Evolutionary conservation across 1,284 basidiomycete species (phyloP).

Genomic region (Serendipita sp.): DNA sequence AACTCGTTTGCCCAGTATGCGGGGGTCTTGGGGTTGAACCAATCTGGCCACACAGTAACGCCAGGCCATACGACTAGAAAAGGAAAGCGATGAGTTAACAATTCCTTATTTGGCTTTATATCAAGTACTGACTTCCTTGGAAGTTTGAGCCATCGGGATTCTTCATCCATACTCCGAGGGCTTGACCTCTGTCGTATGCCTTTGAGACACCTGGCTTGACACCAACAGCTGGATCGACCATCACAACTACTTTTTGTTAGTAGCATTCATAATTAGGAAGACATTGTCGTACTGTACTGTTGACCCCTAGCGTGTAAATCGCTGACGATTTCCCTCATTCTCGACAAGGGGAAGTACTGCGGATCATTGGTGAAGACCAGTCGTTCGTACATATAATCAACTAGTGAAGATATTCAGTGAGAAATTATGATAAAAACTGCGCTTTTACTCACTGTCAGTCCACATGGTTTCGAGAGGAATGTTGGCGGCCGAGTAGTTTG

Average conservation of each 20-base stretch:
- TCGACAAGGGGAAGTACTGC: conserved; percentile 46
- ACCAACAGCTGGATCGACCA: conserved; percentile 65
- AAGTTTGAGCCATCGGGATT: conserved; percentile 43
- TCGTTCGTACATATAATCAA: conserved; percentile 59
- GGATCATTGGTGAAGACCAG: conserved; percentile 55
- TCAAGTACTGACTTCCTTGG: conserved; percentile 25
- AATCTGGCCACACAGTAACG: too few relatives aligned
- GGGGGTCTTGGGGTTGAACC: too few relatives aligned
- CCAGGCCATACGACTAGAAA: too few relatives aligned
- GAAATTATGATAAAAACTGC: neutral
- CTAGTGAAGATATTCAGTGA: neutral
- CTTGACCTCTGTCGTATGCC: conserved; percentile 42
- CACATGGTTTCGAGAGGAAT: conserved; percentile 66
- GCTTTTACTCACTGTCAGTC: conserved; percentile 43
- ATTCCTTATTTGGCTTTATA: too few relatives aligned
- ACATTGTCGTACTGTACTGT: conserved; percentile 30
- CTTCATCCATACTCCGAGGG: conserved; percentile 49
- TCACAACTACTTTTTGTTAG: conserved; percentile 33
- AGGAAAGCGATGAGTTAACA: too few relatives aligned
- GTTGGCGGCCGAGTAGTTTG: conserved; percentile 40
- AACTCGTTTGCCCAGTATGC: too few relatives aligned
- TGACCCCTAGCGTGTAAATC: conserved; percentile 46
- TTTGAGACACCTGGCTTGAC: conserved; percentile 22
- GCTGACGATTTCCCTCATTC: conserved; percentile 50
- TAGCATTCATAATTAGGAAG: neutral